Evolutionary conservation across 352 stramenopile species (phyloP).

Genomic region (Phytophthora litchii): DNA sequence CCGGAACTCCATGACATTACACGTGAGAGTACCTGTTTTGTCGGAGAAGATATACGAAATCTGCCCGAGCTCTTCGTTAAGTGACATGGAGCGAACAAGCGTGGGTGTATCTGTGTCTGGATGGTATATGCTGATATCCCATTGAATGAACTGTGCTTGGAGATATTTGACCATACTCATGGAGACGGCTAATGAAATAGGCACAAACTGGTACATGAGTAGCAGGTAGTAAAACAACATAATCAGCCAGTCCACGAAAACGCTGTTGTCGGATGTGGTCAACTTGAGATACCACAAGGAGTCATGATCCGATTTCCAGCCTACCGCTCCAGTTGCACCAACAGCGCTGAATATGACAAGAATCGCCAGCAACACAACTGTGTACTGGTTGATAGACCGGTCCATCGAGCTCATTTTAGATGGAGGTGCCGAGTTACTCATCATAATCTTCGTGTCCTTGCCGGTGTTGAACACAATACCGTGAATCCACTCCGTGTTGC

Average conservation of each 20-base stretch:
- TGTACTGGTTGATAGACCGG: constrained; percentile 81
- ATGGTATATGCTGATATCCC: constrained; percentile 95
- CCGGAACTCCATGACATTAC: constrained; percentile 98
- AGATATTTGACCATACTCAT: constrained; percentile 96
- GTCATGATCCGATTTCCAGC: constrained; percentile 54
- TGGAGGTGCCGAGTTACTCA: constrained; percentile 78
- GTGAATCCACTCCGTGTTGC: constrained; percentile 93
- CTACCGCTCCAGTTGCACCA: constrained; percentile 61
- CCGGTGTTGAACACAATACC: constrained; percentile 95
- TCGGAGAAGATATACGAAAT: constrained; percentile 99
- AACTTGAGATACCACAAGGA: constrained; percentile 67
- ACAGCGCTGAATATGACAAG: constrained; percentile 68
- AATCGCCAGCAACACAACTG: constrained; percentile 66
- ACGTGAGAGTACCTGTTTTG: constrained; percentile 99
- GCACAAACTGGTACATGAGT: constrained; percentile 97
- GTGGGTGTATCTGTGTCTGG: constrained; percentile 86
- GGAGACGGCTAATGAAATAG: constrained; percentile 97
- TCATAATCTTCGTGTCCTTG: constrained; percentile 94
- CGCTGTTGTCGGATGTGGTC: constrained; percentile 36
- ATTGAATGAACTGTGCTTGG: constrained; percentile 95
- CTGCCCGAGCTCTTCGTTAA: constrained; percentile 96
- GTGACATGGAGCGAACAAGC: constrained; percentile 91
- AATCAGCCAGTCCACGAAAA: constrained; percentile 66
- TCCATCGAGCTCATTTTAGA: constrained; percentile 91
- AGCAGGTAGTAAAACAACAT: constrained; percentile 95